Conservation (phyloP, 305 asterid species). For the Plantago rigida region DNA sequence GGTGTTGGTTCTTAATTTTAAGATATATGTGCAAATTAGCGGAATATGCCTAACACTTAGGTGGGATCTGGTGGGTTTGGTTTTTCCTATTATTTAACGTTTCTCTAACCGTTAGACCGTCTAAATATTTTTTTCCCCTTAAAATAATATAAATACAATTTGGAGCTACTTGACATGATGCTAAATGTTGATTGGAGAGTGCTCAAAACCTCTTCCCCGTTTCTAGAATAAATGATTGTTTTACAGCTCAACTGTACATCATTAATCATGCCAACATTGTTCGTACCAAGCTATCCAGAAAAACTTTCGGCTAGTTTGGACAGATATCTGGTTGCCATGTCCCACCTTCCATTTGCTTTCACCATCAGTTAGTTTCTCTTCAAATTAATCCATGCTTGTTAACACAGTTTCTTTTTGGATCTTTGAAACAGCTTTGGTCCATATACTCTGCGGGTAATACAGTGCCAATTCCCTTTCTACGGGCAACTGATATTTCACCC, state of each 20-base stretch:
- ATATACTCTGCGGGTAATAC: constrained; percentile 96
- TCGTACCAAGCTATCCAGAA: not conserved
- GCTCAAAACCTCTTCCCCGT: not conserved
- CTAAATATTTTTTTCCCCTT: too few relatives aligned
- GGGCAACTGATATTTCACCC: constrained; percentile 94
- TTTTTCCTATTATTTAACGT: too few relatives aligned
- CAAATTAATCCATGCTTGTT: constrained; percentile 18
- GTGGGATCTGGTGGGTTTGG: too few relatives aligned
- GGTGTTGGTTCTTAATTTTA: too few relatives aligned
- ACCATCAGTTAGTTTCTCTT: not conserved
- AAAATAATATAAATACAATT: too few relatives aligned
- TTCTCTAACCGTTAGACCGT: too few relatives aligned
- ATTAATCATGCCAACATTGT: not conserved
- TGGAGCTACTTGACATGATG: not conserved
- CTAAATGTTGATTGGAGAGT: not conserved
- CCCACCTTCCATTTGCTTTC: not conserved
- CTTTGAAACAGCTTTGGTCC: constrained; percentile 66
- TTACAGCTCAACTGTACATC: not conserved
- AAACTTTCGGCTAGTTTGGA: not conserved
- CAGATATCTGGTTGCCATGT: not conserved
- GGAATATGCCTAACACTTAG: too few relatives aligned
- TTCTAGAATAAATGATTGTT: not conserved
- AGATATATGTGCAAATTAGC: too few relatives aligned
- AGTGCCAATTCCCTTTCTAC: constrained; percentile 82
- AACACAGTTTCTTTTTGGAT: constrained; percentile 17